Evolutionary conservation across 176 grass and related monocot genomes (phyloP).

Genomic region (Olyra latifolia): DNA sequence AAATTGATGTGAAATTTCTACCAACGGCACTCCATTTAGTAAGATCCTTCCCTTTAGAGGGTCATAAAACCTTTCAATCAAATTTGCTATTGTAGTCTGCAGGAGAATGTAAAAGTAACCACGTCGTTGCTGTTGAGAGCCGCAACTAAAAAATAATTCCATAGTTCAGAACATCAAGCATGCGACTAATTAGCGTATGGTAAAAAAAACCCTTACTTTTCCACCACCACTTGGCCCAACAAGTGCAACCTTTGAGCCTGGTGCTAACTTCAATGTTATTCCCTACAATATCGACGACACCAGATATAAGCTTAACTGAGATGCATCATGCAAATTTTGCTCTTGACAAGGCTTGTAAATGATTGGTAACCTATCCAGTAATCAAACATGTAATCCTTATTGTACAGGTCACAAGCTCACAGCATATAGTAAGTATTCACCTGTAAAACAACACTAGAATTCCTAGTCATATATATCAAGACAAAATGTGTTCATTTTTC

Average conservation of each 20-base stretch:
- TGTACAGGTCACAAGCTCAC: constrained; percentile 8
- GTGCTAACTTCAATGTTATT: constrained; percentile 86
- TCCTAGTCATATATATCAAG: background rate
- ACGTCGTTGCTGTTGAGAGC: background rate
- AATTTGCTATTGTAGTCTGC: constrained; percentile 99
- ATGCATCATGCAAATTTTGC: constrained; percentile 14
- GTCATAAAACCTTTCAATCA: constrained; percentile 98
- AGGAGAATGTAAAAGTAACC: constrained; percentile 37
- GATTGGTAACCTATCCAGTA: background rate
- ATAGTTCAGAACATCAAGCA: constrained; percentile 17
- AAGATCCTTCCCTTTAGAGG: constrained; percentile 88
- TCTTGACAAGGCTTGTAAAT: constrained; percentile 1
- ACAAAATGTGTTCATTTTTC: background rate
- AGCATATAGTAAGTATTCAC: background rate
- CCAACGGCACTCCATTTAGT: constrained; percentile 74
- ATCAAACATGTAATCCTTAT: background rate
- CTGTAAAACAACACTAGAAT: background rate
- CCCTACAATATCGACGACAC: constrained; percentile 56
- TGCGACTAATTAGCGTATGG: constrained; percentile 6
- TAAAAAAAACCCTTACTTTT: constrained; percentile 54
- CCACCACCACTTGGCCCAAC: constrained; percentile 97
- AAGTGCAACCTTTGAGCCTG: constrained; percentile 93
- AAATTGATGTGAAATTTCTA: constrained; percentile 81
- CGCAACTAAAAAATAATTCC: constrained; percentile 2
- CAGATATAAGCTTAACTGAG: background rate